Percentiles rank a stretch among this genome's conserved stretches.
Conservation (phyloP, 352 stramenopile genomes). For the Phytophthora aleatoria region DNA sequence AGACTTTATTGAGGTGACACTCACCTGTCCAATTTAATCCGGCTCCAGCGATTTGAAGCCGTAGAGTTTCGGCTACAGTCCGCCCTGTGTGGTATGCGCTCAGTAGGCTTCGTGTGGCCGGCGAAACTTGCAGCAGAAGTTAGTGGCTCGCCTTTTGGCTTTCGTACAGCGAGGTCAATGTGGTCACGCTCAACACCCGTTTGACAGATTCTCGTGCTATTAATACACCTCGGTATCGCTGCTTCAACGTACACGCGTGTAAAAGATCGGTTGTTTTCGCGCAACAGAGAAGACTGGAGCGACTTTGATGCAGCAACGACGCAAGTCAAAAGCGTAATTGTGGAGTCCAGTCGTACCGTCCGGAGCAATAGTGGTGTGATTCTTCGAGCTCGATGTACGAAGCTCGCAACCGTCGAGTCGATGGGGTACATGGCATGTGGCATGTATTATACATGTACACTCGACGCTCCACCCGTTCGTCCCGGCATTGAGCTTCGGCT, state of each 20-base stretch:
- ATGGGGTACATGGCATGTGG: neutral
- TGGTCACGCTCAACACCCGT: neutral
- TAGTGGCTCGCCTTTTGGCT: neutral
- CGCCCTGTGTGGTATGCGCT: slow-evolving; percentile 20
- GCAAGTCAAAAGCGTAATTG: too few species aligned
- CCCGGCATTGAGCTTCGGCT: slow-evolving; percentile 4
- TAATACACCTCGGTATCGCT: neutral
- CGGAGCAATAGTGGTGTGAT: too few species aligned
- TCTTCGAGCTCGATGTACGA: neutral
- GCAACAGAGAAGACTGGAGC: neutral
- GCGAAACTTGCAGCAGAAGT: neutral
- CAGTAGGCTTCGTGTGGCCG: slow-evolving; percentile 7
- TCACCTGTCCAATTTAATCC: too few species aligned
- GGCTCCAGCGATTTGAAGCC: slow-evolving; percentile 27
- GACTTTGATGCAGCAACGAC: too few species aligned
- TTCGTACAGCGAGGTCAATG: slow-evolving; percentile 1
- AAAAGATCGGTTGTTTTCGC: neutral
- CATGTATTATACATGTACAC: neutral
- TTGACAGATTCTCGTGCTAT: too few species aligned
- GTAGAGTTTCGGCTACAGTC: slow-evolving; percentile 13
- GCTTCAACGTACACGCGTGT: neutral
- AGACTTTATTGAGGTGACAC: too few species aligned
- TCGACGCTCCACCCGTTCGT: slow-evolving; percentile 11
- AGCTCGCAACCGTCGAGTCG: neutral
- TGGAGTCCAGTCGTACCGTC: too few species aligned